Evolutionary conservation across 345 rosid genomes (phyloP), one percentile per base, ranked within the genome.

Genomic region (Dipteronia sinensis): DNA sequence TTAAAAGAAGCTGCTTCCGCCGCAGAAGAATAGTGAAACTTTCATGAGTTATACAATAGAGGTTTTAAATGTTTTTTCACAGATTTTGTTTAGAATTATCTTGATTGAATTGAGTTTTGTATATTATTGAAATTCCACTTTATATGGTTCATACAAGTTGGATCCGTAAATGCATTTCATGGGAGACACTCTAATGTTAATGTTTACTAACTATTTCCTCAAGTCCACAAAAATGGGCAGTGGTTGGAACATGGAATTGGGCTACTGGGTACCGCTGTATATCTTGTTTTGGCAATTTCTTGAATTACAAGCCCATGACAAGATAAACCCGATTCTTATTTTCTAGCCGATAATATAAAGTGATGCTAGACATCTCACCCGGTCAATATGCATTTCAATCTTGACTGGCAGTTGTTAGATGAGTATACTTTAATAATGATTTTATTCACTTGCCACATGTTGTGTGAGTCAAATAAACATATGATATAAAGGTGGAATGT

Each of bases 1-100:
- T 82, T 95, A 82, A 90, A 92, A 83, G 93, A 91, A 49, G 78
- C 94, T 56, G 93, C 91, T 19, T 86, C 90, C 20, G 85, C 86
- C 56, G 77, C 87, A 15, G 80, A 85, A 20, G 90, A 86, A 71
- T 90, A 86, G 84, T 72, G 67, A 31, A 34, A 46, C 65, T 78
- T 49, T 22, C 64, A 27, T 64, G 20, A 25, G 4, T 19, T 29
- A 10, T 46, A 22, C 64, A 31, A 13, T 64, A 23, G 38, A 78
- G 69, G 29, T n/a, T 69, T 65, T 51, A 59, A 65, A 56, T 10
- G 22, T 44, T 44, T 38, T 8, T 49, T 16, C 20, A 67, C 53
- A 64, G 68, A 53, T 53, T 63, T 49, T 51, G 15, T 19, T 23
- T 46, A 68, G 58, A 42, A 53, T 70, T 70, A 61, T 40, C 19